Percentiles rank a stretch among this genome's conserved stretches.
phyloP scores from a whole-genome alignment of 2,329 filamentous ascomycete species.

The Alternaria ventricosa region DNA sequence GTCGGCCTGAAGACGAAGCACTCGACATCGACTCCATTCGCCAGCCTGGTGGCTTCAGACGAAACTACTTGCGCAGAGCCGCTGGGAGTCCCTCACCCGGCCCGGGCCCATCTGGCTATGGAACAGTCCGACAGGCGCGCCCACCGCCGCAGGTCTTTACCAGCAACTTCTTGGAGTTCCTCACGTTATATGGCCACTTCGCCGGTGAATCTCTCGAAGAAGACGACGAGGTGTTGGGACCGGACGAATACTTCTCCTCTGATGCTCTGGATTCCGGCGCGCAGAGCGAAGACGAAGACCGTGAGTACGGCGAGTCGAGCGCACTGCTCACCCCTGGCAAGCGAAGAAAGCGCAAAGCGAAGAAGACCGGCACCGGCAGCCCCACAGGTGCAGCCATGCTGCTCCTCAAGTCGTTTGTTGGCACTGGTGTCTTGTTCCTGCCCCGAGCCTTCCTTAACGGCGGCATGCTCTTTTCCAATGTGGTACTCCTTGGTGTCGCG shows the following conservation, averaged over 20 bases:
- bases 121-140: constrained; percentile 36
- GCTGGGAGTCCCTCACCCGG: constrained; percentile 68
- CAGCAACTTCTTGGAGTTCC: constrained; percentile 92
- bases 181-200: constrained; percentile 95
- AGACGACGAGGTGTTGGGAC: constrained; percentile 86
- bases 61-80: constrained; percentile 83
- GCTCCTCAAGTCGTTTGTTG: constrained; percentile 95
- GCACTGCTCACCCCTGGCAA: constrained; percentile 74
- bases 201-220: constrained; percentile 96
- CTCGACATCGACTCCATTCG: constrained; percentile 90
- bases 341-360: constrained; percentile 78
- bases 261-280: constrained; percentile 68
- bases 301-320: constrained; percentile 86
- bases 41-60: constrained; percentile 89
- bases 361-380: constrained; percentile 77
- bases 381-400: constrained; percentile 81
- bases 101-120: constrained; percentile 53
- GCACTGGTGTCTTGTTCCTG: constrained; percentile 92
- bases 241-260: constrained; percentile 90
- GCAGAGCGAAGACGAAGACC: constrained; percentile 64
- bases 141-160: constrained; percentile 64
- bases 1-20: constrained; percentile 78
- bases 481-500: constrained; percentile 86
- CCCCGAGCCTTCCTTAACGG: constrained; percentile 94
- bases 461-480: constrained; percentile 94